These are phyloP conservation scores for Sonneratia alba DNA, from an alignment of 345 rosid species.

Conservation along the genomic window DNA sequence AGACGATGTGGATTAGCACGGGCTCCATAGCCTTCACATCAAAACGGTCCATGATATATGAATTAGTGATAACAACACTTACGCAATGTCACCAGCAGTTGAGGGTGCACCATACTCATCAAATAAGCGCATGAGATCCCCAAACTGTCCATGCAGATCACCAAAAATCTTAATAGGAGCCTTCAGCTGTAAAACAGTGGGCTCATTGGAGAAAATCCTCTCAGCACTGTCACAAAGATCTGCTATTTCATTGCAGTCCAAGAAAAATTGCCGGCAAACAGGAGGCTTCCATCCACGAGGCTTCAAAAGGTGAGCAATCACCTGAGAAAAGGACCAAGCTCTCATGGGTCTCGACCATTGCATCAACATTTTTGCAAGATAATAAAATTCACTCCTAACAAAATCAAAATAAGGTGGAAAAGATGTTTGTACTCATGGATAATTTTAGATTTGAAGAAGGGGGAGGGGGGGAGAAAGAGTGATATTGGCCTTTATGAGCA, in stretches of 20 bases:
- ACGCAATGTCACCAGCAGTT: conserved; percentile 98
- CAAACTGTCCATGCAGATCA: conserved; percentile 98
- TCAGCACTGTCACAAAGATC: conserved; percentile 94
- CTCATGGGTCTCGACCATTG: neutral
- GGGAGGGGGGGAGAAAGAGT: neutral
- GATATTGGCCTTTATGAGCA: neutral
- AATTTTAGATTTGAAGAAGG: neutral
- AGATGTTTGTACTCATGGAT: neutral
- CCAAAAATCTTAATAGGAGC: conserved; percentile 96
- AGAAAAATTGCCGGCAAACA: conserved; percentile 86
- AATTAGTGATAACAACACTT: conserved; percentile 22
- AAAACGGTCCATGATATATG: neutral
- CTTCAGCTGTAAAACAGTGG: conserved; percentile 78
- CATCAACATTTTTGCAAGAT: neutral
- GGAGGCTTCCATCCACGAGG: conserved; percentile 99
- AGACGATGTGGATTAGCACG: neutral
- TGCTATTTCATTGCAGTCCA: conserved; percentile 94
- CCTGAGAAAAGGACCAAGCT: conserved; percentile 24
- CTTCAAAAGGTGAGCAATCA: conserved; percentile 78
- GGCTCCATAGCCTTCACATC: neutral
- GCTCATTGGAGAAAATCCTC: conserved; percentile 73
- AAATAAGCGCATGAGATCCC: conserved; percentile 98
- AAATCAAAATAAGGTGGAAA: neutral
- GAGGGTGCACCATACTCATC: conserved; percentile 98
- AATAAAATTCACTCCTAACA: neutral